These are phyloP conservation scores for Aethionema arabicum DNA, from an alignment of 345 rosid species.

Conservation along the genomic window DNA sequence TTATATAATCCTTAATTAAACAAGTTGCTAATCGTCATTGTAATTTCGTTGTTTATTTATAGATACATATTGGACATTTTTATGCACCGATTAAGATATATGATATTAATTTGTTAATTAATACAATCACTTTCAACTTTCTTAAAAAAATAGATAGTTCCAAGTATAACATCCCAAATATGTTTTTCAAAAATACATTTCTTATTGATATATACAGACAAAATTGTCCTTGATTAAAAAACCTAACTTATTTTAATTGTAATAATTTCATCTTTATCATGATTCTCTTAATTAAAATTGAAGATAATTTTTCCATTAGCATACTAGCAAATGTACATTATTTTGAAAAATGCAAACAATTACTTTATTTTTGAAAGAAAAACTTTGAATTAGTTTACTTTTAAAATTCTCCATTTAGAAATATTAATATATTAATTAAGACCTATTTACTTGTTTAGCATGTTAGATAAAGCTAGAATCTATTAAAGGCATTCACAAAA, in stretches of 20 bases:
- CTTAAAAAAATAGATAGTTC: constrained; percentile 12
- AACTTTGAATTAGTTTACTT: too few relatives aligned
- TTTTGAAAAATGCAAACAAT: too few relatives aligned
- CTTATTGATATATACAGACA: too few relatives aligned
- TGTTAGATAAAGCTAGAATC: not conserved
- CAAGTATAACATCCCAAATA: constrained; percentile 11
- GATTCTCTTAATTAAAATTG: too few relatives aligned
- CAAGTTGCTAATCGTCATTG: not conserved
- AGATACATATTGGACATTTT: not conserved
- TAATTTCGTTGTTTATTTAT: not conserved
- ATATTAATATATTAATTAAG: too few relatives aligned
- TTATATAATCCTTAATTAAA: not conserved
- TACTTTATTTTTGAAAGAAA: too few relatives aligned
- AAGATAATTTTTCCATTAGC: too few relatives aligned
- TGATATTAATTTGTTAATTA: constrained; percentile 5
- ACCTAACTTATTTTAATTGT: too few relatives aligned
- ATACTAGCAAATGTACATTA: too few relatives aligned
- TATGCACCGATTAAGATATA: constrained; percentile 8
- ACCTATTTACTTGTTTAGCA: not conserved
- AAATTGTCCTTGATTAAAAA: too few relatives aligned
- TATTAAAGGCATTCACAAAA: not conserved
- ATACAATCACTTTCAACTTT: constrained; percentile 17
- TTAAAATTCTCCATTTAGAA: too few relatives aligned
- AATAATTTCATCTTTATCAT: too few relatives aligned
- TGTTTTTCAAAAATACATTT: not conserved